A percentile compares a stretch with the other conserved stretches of the same genome.
phyloP scores from a whole-genome alignment of 2,329 filamentous ascomycete species.

The Sphaceloma murrayae region DNA sequence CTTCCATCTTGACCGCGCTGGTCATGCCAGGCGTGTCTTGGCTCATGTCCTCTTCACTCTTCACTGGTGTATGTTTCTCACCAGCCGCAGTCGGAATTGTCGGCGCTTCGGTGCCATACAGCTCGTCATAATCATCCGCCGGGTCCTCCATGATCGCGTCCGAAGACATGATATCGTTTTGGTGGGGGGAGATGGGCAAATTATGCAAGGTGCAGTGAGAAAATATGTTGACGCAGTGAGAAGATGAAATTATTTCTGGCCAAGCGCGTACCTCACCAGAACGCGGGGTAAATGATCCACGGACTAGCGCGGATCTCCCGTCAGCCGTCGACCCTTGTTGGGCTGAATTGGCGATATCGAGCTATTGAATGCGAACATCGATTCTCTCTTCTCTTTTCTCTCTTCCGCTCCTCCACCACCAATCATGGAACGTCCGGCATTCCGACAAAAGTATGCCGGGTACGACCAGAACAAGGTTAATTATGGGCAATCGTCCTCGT shows the following conservation, averaged over 20 bases:
- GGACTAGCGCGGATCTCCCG: slow-evolving; percentile 9
- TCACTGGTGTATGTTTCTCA: too few relatives aligned
- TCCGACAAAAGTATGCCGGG: slow-evolving; percentile 1
- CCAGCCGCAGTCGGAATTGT: background rate
- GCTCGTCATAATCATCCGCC: background rate
- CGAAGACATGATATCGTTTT: background rate
- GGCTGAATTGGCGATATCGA: slow-evolving; percentile 2
- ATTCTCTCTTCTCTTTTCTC: too few relatives aligned
- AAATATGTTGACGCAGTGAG: too few relatives aligned
- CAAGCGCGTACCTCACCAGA: background rate
- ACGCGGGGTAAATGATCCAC: slow-evolving; percentile 7
- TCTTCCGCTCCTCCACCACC: background rate
- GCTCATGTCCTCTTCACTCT: too few relatives aligned
- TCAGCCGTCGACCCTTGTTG: background rate
- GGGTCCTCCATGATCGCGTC: background rate
- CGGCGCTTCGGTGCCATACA: background rate
- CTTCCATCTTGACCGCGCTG: background rate
- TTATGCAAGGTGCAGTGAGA: too few relatives aligned
- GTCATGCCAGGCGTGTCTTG: too few relatives aligned
- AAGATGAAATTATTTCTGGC: slow-evolving; percentile 1
- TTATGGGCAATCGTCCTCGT: background rate
- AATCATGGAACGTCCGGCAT: slow-evolving; percentile 7
- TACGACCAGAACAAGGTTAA: slow-evolving; percentile 2
- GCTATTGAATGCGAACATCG: background rate
- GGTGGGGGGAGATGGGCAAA: too few relatives aligned